phyloP scores from a whole-genome alignment of 495 filamentous ascomycete genomes.

The Penicillium canescens region DNA sequence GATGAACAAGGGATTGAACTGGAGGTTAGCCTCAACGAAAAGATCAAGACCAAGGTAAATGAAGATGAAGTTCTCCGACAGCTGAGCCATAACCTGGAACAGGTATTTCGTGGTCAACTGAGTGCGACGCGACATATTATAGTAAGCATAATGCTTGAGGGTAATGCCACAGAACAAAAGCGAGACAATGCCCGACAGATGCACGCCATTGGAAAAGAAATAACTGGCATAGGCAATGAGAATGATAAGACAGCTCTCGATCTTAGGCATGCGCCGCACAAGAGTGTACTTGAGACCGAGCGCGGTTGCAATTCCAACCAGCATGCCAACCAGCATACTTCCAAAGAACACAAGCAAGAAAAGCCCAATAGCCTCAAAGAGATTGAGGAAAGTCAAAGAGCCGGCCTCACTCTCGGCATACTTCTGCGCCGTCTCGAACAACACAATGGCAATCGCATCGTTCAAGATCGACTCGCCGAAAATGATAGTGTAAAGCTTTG shows the following conservation, averaged over 20 bases:
- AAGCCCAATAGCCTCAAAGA: conserved; percentile 88
- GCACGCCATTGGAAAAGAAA: conserved; percentile 92
- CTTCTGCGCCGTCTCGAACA: conserved; percentile 95
- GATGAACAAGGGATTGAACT: conserved; percentile 94
- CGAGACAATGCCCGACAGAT: conserved; percentile 96
- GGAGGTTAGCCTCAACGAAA: conserved; percentile 83
- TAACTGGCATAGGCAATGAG: conserved; percentile 95
- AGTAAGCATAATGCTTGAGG: conserved; percentile 98
- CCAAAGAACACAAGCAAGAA: conserved; percentile 97
- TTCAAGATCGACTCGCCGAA: conserved; percentile 98
- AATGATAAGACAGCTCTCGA: conserved; percentile 92
- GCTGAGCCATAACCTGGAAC: conserved; percentile 90
- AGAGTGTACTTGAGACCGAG: conserved; percentile 90
- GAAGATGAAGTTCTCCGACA: conserved; percentile 99
- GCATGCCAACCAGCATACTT: conserved; percentile 82
- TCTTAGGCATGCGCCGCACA: conserved; percentile 88
- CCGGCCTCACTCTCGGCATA: conserved; percentile 66
- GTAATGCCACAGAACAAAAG: conserved; percentile 97
- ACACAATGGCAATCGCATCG: conserved; percentile 95
- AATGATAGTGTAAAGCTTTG: conserved; percentile 96
- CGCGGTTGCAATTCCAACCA: conserved; percentile 83
- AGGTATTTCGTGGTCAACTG: conserved; percentile 98
- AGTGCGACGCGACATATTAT: conserved; percentile 98
- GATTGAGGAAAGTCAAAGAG: conserved; percentile 66
- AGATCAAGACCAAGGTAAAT: conserved; percentile 95